Conservation (phyloP, 495 filamentous ascomycete species). For the Pyronema domesticum region DNA sequence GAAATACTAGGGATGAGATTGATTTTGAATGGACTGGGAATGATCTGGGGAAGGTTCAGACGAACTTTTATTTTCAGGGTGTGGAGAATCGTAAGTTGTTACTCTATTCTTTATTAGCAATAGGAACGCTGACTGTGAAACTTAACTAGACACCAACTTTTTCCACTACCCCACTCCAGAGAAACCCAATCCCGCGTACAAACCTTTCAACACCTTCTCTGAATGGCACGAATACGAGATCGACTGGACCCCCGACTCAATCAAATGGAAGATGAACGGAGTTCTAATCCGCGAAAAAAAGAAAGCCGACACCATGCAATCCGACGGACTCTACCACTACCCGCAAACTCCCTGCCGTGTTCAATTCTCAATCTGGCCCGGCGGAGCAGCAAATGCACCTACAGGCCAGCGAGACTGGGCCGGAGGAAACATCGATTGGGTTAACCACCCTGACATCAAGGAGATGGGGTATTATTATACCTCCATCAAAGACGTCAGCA, state of each 20-base stretch:
- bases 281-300: slow-evolving; percentile 52
- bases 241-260: slow-evolving; percentile 70
- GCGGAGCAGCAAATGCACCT: slow-evolving; percentile 59
- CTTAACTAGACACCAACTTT: too few species aligned
- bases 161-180: too few species aligned
- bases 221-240: slow-evolving; percentile 85
- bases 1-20: slow-evolving; percentile 93
- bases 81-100: slow-evolving; percentile 67
- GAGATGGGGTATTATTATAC: slow-evolving; percentile 78
- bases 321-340: slow-evolving; percentile 65
- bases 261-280: slow-evolving; percentile 77
- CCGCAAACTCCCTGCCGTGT: slow-evolving; percentile 85
- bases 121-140: too few species aligned
- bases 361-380: slow-evolving; percentile 92
- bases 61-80: slow-evolving; percentile 95
- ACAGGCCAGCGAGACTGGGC: slow-evolving; percentile 81
- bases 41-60: slow-evolving; percentile 60
- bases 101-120: too few species aligned
- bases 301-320: slow-evolving; percentile 65
- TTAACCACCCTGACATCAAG: slow-evolving; percentile 55
- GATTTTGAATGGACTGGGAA: slow-evolving; percentile 87
- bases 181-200: too few species aligned
- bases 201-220: slow-evolving; percentile 48
- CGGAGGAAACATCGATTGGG: slow-evolving; percentile 76
- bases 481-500: slow-evolving; percentile 52